These are phyloP conservation scores for Phylloporus scabripes DNA, from an alignment of 768 basidiomycete genomes.

Conservation along the genomic window DNA sequence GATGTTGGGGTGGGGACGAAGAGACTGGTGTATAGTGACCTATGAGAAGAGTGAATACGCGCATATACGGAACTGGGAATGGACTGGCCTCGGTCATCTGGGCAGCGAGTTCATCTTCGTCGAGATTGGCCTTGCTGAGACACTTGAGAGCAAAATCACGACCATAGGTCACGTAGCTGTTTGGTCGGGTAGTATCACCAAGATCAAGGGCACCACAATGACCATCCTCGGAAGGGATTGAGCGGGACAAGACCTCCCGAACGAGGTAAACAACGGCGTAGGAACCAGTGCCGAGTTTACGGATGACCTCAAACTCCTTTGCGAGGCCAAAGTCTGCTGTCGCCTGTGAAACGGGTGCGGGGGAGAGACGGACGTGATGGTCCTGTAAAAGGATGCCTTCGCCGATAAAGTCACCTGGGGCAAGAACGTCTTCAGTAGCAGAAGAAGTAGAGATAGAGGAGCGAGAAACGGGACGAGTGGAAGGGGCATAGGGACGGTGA, in stretches of 20 bases:
- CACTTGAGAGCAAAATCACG: conserved; percentile 94
- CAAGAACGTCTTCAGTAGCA: conserved; percentile 48
- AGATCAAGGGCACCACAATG: conserved; percentile 52
- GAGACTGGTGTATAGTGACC: conserved; percentile 93
- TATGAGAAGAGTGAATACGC: conserved; percentile 26
- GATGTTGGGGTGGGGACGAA: conserved; percentile 86
- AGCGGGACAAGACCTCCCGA: conserved; percentile 52
- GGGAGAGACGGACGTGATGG: conserved; percentile 57
- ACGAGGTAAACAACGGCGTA: conserved; percentile 96
- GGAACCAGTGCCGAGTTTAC: conserved; percentile 80
- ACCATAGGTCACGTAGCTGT: conserved; percentile 50
- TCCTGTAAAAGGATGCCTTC: conserved; percentile 62
- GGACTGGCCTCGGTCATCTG: conserved; percentile 82
- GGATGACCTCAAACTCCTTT: conserved; percentile 75
- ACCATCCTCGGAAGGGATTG: conserved; percentile 45
- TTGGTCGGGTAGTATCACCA: conserved; percentile 35
- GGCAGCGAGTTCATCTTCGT: conserved; percentile 78
- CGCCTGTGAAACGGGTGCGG: conserved; percentile 29
- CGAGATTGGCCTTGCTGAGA: conserved; percentile 89
- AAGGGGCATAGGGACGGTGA: conserved; percentile 33
- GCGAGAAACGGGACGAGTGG: conserved; percentile 17
- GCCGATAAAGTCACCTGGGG: conserved; percentile 68
- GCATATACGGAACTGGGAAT: conserved; percentile 6
- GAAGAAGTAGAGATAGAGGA: conserved; percentile 31
- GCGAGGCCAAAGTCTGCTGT: conserved; percentile 44